Percentiles rank a stretch among this genome's conserved stretches.
Evolutionary conservation across 2,329 filamentous ascomycete species (phyloP).

Genomic region (Lecanicillium sp.): DNA sequence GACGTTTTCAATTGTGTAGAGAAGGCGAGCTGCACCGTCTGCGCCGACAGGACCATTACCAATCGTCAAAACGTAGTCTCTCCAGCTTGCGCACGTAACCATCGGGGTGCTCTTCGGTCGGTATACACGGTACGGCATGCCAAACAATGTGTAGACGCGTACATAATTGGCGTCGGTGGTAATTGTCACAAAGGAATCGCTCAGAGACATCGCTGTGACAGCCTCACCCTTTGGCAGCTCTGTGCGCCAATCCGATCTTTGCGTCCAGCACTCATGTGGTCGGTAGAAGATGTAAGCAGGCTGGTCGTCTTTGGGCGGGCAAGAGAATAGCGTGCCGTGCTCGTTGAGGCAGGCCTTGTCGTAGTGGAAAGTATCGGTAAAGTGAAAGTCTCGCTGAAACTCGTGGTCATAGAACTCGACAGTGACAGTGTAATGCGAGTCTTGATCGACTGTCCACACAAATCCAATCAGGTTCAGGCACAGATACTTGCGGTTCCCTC

Average conservation of each 20-base stretch:
- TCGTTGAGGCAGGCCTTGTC: conserved; percentile 92
- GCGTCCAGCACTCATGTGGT: conserved; percentile 94
- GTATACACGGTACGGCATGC: conserved; percentile 81
- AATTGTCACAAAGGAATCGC: conserved; percentile 83
- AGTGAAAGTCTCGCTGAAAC: conserved; percentile 88
- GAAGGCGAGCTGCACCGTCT: conserved; percentile 67
- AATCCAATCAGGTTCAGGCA: conserved; percentile 90
- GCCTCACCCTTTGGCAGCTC: conserved; percentile 80
- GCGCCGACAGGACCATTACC: conserved; percentile 81
- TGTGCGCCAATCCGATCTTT: conserved; percentile 82
- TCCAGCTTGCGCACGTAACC: conserved; percentile 89
- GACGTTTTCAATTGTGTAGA: conserved; percentile 91
- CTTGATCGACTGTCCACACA: conserved; percentile 95
- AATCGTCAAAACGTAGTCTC: conserved; percentile 92
- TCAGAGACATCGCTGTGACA: conserved; percentile 81
- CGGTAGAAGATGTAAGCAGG: conserved; percentile 89
- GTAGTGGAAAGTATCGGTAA: conserved; percentile 91
- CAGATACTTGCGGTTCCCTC: conserved; percentile 86
- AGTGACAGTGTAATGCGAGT: conserved; percentile 85
- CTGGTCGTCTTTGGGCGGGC: conserved; percentile 55
- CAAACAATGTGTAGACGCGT: conserved; percentile 86
- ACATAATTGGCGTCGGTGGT: conserved; percentile 84
- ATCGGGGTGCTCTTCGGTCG: conserved; percentile 84
- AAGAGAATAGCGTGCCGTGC: conserved; percentile 78
- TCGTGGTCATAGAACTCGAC: conserved; percentile 97